phyloP scores from a whole-genome alignment of 768 basidiomycete genomes.

The Cyclocybe cylindracea region DNA sequence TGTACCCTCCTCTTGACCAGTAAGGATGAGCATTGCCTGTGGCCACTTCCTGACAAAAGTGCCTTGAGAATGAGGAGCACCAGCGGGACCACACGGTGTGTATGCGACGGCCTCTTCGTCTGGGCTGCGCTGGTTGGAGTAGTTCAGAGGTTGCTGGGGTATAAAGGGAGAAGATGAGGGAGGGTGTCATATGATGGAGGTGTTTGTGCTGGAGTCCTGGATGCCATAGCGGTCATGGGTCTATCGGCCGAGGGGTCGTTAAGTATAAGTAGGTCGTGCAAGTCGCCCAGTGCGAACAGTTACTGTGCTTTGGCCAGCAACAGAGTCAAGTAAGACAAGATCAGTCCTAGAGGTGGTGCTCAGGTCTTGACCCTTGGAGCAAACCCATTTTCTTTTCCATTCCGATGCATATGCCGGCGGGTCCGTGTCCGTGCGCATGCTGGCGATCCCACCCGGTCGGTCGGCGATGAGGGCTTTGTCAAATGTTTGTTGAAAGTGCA shows the following conservation, averaged over 20 bases:
- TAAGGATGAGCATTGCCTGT: slow-evolving; percentile 35
- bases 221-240: background rate
- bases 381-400: slow-evolving; percentile 45
- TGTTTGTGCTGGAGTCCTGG: background rate
- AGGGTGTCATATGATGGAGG: background rate
- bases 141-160: slow-evolving; percentile 24
- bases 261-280: no score
- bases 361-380: no score
- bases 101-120: slow-evolving; percentile 39
- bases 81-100: slow-evolving; percentile 29
- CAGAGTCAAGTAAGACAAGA: no score
- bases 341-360: no score
- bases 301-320: no score
- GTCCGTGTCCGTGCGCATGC: no score
- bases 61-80: slow-evolving; percentile 18
- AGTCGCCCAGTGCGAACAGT: no score
- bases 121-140: slow-evolving; percentile 30
- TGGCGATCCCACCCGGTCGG: slow-evolving; percentile 41
- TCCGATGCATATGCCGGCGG: slow-evolving; percentile 21
- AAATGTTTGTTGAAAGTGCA: slow-evolving; percentile 65
- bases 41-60: slow-evolving; percentile 33
- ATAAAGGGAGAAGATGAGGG: slow-evolving; percentile 7
- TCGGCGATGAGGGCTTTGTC: slow-evolving; percentile 61
- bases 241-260: no score
- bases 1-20: slow-evolving; percentile 33